Percentiles rank a stretch among this genome's conserved stretches.
These are phyloP conservation scores for Tetrahymena elliotti DNA, from an alignment of 73 alveolate genomes.

Conservation along the genomic window DNA sequence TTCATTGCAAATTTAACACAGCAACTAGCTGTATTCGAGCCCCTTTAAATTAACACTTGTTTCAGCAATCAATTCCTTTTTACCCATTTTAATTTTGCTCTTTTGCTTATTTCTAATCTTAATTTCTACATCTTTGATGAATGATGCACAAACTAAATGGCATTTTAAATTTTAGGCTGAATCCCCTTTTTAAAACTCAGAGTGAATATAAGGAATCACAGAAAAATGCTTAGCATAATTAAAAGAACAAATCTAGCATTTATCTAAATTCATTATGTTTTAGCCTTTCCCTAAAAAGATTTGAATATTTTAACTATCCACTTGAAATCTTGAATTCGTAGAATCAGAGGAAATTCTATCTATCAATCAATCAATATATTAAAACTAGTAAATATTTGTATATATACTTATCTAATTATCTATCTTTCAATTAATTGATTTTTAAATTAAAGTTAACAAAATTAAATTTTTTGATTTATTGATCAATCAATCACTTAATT, in stretches of 20 bases:
- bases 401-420: neutral
- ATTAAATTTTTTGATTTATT: neutral
- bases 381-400: neutral
- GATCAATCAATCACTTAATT: neutral
- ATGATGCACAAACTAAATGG: neutral
- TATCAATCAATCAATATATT: neutral
- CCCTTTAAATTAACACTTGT: neutral
- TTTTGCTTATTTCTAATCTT: neutral
- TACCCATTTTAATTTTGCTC: neutral
- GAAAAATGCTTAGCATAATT: neutral
- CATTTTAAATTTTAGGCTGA: neutral
- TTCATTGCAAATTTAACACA: neutral
- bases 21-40: neutral
- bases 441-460: neutral
- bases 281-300: neutral
- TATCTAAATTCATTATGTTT: neutral
- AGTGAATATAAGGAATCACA: neutral
- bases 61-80: neutral
- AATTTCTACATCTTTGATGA: neutral
- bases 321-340: neutral
- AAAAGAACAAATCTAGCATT: neutral
- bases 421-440: neutral
- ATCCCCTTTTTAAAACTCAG: neutral
- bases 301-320: neutral
- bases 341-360: neutral